A percentile compares a stretch with the other conserved stretches of the same genome.
phyloP scores from a whole-genome alignment of 495 filamentous ascomycete species.

The Trichocladium antarcticum region DNA sequence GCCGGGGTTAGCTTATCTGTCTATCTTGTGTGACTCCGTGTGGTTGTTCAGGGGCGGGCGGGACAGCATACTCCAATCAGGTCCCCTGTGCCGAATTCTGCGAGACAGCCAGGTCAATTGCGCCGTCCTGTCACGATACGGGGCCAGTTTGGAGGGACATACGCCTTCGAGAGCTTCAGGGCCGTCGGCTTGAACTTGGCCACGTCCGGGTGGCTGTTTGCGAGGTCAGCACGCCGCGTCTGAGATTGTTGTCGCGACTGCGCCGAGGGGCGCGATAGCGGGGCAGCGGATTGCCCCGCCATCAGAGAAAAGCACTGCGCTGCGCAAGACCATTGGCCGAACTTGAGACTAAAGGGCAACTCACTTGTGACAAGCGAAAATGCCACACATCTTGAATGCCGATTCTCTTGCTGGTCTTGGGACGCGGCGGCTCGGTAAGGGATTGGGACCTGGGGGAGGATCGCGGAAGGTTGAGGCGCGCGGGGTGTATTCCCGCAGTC shows the following conservation, averaged over 20 bases:
- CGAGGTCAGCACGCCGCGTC: conserved; percentile 9
- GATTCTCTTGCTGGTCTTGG: not conserved
- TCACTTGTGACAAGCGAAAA: conserved; percentile 89
- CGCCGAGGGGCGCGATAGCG: conserved; percentile 13
- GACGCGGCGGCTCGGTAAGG: conserved; percentile 2
- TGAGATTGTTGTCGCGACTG: conserved; percentile 2
- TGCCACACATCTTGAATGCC: conserved; percentile 57
- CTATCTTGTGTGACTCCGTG: conserved; percentile 17
- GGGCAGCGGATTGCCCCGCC: conserved; percentile 26
- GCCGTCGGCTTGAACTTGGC: conserved; percentile 94
- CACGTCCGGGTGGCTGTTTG: conserved; percentile 80
- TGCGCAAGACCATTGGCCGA: not conserved
- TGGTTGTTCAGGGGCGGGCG: conserved; percentile 1
- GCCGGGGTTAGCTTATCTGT: conserved; percentile 14
- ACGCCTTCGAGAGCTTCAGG: conserved; percentile 92
- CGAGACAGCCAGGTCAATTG: conserved; percentile 33
- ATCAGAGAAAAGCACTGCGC: conserved; percentile 13
- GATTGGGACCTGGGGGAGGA: not conserved
- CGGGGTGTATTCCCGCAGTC: too few relatives aligned
- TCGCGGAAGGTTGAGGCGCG: conserved; percentile 10
- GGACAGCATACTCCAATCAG: conserved; percentile 91
- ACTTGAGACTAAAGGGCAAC: conserved; percentile 20
- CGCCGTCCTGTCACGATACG: conserved; percentile 12
- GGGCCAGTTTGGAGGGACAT: conserved; percentile 30
- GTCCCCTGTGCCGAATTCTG: conserved; percentile 89